A percentile compares a stretch with the other conserved stretches of the same genome.
Evolutionary conservation across 2,329 filamentous ascomycete species (phyloP).

Genomic region (Furcasterigmium sp.): DNA sequence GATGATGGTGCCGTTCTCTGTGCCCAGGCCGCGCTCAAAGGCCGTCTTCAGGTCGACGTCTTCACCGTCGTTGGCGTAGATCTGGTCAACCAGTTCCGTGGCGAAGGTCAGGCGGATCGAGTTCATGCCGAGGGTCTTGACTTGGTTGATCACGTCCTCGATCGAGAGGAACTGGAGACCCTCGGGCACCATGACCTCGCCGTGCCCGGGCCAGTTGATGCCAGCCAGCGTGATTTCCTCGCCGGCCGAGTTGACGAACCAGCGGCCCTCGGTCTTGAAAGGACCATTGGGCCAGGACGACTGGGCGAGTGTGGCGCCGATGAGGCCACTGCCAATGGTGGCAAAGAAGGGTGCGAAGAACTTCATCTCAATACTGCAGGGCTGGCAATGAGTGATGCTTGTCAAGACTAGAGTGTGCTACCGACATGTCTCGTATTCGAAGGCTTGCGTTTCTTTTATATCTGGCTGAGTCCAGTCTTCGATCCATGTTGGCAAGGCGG

Average conservation of each 20-base stretch:
- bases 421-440: no score
- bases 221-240: constrained; percentile 44
- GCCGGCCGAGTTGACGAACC: constrained; percentile 36
- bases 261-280: constrained; percentile 32
- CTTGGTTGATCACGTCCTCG: constrained; percentile 38
- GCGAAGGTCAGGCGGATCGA: constrained; percentile 50
- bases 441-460: no score
- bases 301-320: background rate
- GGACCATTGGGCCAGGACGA: constrained; percentile 35
- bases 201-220: constrained; percentile 48
- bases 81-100: constrained; percentile 50
- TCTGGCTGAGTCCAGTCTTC: no score
- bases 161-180: constrained; percentile 49
- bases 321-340: background rate
- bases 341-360: background rate
- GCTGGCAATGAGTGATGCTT: no score
- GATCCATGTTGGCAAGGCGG: no score
- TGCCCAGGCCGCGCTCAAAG: constrained; percentile 33
- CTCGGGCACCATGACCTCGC: constrained; percentile 51
- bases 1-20: constrained; percentile 39
- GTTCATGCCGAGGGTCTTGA: constrained; percentile 49
- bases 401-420: no score
- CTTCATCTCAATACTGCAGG: constrained; percentile 18
- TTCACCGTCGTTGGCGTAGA: constrained; percentile 27
- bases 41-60: constrained; percentile 31